A percentile compares a stretch with the other conserved stretches of the same genome.
Evolutionary conservation across 176 grass and related monocot species (phyloP).

Genomic region (Urochloa ruziziensis): DNA sequence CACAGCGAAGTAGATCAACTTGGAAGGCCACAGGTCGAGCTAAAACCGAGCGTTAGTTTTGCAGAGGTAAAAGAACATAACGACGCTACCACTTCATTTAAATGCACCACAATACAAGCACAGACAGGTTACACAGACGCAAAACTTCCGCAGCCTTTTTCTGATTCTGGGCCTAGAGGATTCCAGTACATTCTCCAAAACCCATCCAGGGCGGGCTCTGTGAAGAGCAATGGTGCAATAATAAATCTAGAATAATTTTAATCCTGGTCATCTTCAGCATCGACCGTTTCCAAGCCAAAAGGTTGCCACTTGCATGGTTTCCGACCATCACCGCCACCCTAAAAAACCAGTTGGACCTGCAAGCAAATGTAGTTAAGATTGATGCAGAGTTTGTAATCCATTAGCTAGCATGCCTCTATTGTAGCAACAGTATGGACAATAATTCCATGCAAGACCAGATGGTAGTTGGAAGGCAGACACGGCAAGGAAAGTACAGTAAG

Average conservation of each 20-base stretch:
- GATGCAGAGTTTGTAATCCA: neutral
- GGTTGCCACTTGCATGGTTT: conserved; percentile 16
- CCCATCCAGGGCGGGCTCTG: conserved; percentile 10
- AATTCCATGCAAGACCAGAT: neutral
- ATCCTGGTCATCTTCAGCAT: conserved; percentile 27
- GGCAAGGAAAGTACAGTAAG: neutral
- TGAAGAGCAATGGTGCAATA: conserved; percentile 35
- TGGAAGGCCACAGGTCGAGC: neutral
- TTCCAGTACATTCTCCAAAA: conserved; percentile 36
- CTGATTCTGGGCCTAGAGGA: neutral
- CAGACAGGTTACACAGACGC: conserved; percentile 18
- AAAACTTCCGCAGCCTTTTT: conserved; percentile 32
- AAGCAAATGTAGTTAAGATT: conserved; percentile 18
- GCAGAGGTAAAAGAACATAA: neutral
- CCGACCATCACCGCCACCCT: neutral
- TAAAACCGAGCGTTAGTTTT: neutral
- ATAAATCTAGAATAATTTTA: conserved; percentile 54
- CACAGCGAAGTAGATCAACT: no score
- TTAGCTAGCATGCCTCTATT: neutral
- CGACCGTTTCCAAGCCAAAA: conserved; percentile 13
- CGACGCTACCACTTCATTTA: neutral
- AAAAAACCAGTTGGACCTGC: conserved; percentile 21
- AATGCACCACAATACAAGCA: conserved; percentile 25
- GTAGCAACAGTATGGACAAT: neutral
- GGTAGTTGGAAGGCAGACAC: neutral